Evolutionary conservation across 495 filamentous ascomycete species (phyloP), one percentile per base, ranked within the genome.

Genomic region (Tuber calosporum): DNA sequence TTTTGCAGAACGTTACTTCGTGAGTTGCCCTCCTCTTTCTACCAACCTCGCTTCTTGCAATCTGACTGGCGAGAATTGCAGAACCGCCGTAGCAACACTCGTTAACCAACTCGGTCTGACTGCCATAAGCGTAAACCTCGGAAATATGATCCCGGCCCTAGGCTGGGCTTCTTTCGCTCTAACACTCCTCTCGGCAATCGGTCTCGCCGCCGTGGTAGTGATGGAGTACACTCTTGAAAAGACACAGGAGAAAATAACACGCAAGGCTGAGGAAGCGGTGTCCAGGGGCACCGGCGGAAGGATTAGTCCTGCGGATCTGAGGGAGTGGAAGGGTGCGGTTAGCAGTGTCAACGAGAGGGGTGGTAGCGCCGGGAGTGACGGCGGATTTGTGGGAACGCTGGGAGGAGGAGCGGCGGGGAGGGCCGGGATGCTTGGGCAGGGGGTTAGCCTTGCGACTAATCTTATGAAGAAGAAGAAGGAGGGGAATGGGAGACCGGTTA

Each of bases 161-260:
- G 78, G 78, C 9, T 80, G 78, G 78, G 45, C 74, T 11, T 78
- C 77, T 0, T 80, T 80, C 71, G 78, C 74, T 19, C 78, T 80
- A 37, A 40, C 73, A 0, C 15, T 71, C 1, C 70, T 80, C 69
- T 67, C 73, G 11, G 68, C 73, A 0, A 43, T 77, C 15, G 71
- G 58, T 4, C 36, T 77, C 39, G 20, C 20, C 15, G 78, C 78
- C 4, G 42, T 80, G 22, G 78, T 80, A 1, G 41, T 67, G 36
- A 72, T 78, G 22, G 78, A 80, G 22, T 80, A 74, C 70, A 74
- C 73, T 3, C 38, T 80, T 8, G 71, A 69, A 40, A 9, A 77
- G 38, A 78, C 73, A 4, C 77, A 79, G 34, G 72, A 48, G n/a
- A 79, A 79, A 45, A 42, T 53, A 4, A 9, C 73, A 2, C 36